phyloP scores from a whole-genome alignment of 305 asterid species.

The Caryopteris hybrid region DNA sequence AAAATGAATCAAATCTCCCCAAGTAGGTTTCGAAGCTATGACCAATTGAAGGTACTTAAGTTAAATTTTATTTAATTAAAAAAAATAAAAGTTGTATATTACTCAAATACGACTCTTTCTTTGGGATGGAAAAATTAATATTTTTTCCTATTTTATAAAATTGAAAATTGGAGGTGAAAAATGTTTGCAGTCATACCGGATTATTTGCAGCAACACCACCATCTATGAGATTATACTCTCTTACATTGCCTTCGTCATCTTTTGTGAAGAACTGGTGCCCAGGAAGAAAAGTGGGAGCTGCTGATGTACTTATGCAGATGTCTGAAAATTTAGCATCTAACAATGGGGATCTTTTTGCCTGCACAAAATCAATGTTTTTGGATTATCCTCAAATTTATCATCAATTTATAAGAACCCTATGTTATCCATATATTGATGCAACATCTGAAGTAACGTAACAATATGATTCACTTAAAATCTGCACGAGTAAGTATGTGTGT shows the following conservation, averaged over 20 bases:
- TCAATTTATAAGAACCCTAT: no score
- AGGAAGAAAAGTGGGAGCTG: constrained; percentile 71
- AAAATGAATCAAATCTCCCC: neutral
- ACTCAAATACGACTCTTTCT: no score
- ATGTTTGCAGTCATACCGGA: constrained; percentile 32
- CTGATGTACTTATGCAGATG: constrained; percentile 66
- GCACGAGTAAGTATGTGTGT: no score
- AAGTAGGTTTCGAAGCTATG: neutral
- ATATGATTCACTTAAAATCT: no score
- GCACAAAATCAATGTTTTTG: neutral
- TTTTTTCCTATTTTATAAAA: no score
- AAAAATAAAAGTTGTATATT: no score
- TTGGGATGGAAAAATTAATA: no score
- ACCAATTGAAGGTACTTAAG: no score
- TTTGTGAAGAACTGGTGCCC: constrained; percentile 36
- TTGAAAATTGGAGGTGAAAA: neutral
- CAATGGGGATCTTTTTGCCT: constrained; percentile 38
- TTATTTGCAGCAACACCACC: constrained; percentile 77
- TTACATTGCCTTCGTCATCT: constrained; percentile 24
- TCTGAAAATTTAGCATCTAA: constrained; percentile 51
- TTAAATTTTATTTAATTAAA: no score
- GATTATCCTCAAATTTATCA: neutral
- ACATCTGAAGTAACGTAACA: no score
- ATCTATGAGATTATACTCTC: constrained; percentile 45
- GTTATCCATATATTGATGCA: no score